Evolutionary conservation across 495 filamentous ascomycete species (phyloP).

Genomic region (Rusavskia elegans): DNA sequence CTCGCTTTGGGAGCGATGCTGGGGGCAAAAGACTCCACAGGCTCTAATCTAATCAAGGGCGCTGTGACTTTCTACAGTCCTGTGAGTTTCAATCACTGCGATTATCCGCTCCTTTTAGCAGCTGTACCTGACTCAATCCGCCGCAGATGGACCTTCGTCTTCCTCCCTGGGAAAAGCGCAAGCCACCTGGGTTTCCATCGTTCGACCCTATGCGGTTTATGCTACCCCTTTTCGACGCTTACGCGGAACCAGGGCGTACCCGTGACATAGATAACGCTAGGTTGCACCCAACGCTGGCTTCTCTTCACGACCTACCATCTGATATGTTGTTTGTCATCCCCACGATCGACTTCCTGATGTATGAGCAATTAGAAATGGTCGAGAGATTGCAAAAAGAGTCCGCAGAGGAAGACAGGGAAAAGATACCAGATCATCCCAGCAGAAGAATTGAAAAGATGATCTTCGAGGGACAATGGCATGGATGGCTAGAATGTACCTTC

Average conservation of each 20-base stretch:
- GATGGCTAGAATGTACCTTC: constrained; percentile 18
- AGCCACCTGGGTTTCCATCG: constrained; percentile 14
- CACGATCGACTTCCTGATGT: constrained; percentile 15
- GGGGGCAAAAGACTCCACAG: not conserved
- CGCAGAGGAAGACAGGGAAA: not conserved
- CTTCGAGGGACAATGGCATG: constrained; percentile 20
- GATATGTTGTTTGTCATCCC: constrained; percentile 14
- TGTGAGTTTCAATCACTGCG: not conserved
- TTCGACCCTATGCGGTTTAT: constrained; percentile 16
- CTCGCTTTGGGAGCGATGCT: constrained; percentile 15
- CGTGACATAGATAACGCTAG: constrained; percentile 10
- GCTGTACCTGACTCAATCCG: not conserved
- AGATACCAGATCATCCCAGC: not conserved
- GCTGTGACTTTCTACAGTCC: constrained; percentile 1
- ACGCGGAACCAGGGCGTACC: constrained; percentile 11
- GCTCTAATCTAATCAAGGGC: not conserved
- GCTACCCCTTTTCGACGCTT: constrained; percentile 18
- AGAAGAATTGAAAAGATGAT: constrained; percentile 11
- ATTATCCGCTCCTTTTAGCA: not conserved
- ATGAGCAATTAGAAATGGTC: constrained; percentile 16
- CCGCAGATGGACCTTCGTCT: constrained; percentile 17
- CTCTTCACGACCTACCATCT: constrained; percentile 7
- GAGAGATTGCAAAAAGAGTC: constrained; percentile 11
- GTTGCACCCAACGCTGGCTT: constrained; percentile 16
- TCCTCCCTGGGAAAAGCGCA: constrained; percentile 17